phyloP scores from a whole-genome alignment of 148 eudicot genomes.

The Spergularia marina region DNA sequence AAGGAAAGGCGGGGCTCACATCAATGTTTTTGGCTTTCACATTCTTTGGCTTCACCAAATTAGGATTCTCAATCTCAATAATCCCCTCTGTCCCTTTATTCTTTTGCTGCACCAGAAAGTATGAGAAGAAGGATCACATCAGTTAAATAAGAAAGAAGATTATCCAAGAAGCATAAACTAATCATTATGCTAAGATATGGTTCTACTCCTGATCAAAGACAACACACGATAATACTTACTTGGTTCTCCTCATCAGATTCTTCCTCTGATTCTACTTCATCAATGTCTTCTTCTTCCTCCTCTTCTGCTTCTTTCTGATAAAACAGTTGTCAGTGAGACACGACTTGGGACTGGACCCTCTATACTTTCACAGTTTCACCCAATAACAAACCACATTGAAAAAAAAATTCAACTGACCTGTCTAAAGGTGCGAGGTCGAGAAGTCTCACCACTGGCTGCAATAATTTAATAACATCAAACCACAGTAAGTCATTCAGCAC shows the following conservation, averaged over 20 bases:
- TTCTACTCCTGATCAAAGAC: not conserved
- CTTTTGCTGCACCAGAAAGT: conserved; percentile 38
- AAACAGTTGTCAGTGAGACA: not conserved
- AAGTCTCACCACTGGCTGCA: conserved; percentile 66
- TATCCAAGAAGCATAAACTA: not conserved
- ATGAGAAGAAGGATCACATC: conserved; percentile 16
- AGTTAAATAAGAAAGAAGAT: conserved; percentile 6
- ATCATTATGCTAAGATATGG: not conserved
- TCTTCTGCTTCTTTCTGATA: conserved; percentile 57
- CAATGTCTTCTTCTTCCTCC: conserved; percentile 49
- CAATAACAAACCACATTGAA: not conserved
- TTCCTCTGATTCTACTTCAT: conserved; percentile 48
- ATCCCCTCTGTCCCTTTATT: conserved; percentile 78
- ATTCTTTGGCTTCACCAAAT: conserved; percentile 74
- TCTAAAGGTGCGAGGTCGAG: conserved; percentile 84
- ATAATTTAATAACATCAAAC: conserved; percentile 12
- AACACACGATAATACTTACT: conserved; percentile 19
- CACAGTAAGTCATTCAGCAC: not conserved
- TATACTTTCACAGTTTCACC: not conserved
- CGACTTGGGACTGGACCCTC: not conserved
- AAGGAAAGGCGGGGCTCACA: conserved; percentile 42
- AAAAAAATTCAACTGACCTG: conserved; percentile 32
- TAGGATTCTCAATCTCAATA: conserved; percentile 88
- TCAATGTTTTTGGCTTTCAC: conserved; percentile 80
- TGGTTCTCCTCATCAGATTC: conserved; percentile 74